These are phyloP conservation scores for Fusarium pseudoanthophilum DNA, from an alignment of 2,329 filamentous ascomycete species.

Conservation along the genomic window DNA sequence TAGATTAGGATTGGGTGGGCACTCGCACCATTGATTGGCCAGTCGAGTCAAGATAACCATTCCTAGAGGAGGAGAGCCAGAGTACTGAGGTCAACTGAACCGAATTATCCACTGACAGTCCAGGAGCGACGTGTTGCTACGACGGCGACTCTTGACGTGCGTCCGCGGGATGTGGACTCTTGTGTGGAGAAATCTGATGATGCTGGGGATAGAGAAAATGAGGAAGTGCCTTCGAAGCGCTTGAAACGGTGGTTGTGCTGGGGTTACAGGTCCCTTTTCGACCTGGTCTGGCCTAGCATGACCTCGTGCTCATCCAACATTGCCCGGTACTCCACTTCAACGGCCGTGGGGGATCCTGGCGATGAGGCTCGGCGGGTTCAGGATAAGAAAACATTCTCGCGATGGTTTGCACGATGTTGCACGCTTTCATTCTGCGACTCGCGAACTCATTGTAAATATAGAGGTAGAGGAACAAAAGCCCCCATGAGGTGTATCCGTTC, in stretches of 20 bases:
- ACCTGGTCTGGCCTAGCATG: conserved; percentile 15
- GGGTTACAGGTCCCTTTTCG: conserved; percentile 29
- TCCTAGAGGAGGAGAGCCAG: conserved; percentile 15
- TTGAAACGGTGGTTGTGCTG: conserved; percentile 38
- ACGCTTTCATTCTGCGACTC: neutral
- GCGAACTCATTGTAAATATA: conserved; percentile 6
- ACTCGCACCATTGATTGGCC: conserved; percentile 42
- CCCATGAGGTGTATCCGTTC: conserved; percentile 1
- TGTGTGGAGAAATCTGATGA: conserved; percentile 41
- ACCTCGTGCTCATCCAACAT: conserved; percentile 17
- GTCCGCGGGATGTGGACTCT: conserved; percentile 38
- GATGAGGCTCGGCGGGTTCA: conserved; percentile 36
- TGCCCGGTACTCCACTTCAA: conserved; percentile 21
- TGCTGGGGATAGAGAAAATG: conserved; percentile 32
- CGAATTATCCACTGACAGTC: conserved; percentile 36
- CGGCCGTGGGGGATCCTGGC: conserved; percentile 8
- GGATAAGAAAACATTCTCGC: conserved; percentile 27
- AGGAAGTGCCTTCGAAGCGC: conserved; percentile 19
- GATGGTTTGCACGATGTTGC: conserved; percentile 17
- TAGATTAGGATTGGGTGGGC: conserved; percentile 44
- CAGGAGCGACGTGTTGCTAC: conserved; percentile 44
- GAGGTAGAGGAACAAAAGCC: conserved; percentile 28
- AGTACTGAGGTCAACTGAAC: conserved; percentile 6
- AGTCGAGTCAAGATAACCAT: conserved; percentile 24
- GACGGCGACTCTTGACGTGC: conserved; percentile 38